Percentiles rank a stretch among this genome's conserved stretches.
Evolutionary conservation across 2,329 filamentous ascomycete species (phyloP).

Genomic region (Monosporascus sp.): DNA sequence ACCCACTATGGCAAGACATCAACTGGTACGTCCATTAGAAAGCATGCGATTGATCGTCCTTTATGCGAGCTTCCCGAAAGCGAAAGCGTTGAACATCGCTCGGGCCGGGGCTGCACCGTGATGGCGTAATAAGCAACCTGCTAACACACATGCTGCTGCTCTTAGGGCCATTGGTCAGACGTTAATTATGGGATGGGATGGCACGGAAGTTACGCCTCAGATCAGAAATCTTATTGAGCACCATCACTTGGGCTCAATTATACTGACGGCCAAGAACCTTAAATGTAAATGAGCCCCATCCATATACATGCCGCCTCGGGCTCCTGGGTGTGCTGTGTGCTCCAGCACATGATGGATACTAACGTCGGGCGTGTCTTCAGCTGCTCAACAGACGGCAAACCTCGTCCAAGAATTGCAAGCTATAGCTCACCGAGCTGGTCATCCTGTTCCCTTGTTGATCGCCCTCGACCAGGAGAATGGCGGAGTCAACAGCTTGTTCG

Average conservation of each 20-base stretch:
- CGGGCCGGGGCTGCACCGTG: not conserved
- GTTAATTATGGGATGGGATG: constrained; percentile 82
- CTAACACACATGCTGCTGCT: constrained; percentile 25
- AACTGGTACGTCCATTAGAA: constrained; percentile 56
- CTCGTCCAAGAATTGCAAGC: constrained; percentile 89
- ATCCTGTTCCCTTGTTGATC: constrained; percentile 83
- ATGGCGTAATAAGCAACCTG: constrained; percentile 10
- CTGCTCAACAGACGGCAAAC: constrained; percentile 81
- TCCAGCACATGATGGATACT: constrained; percentile 21
- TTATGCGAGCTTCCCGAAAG: not conserved
- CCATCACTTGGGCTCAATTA: constrained; percentile 82
- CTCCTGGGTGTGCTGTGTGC: not conserved
- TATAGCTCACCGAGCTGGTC: constrained; percentile 84
- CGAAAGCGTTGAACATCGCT: too few species aligned
- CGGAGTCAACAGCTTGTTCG: constrained; percentile 92
- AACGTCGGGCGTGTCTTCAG: constrained; percentile 41
- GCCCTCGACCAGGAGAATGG: constrained; percentile 97
- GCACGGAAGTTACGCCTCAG: constrained; percentile 75
- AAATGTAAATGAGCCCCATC: constrained; percentile 55
- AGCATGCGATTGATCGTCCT: not conserved
- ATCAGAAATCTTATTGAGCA: constrained; percentile 75
- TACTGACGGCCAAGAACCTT: constrained; percentile 78
- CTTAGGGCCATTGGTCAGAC: constrained; percentile 66
- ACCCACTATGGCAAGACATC: constrained; percentile 69
- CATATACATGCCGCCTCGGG: constrained; percentile 5